Conservation (phyloP, 2,329 filamentous ascomycete genomes). For the Fusarium anguioides region DNA sequence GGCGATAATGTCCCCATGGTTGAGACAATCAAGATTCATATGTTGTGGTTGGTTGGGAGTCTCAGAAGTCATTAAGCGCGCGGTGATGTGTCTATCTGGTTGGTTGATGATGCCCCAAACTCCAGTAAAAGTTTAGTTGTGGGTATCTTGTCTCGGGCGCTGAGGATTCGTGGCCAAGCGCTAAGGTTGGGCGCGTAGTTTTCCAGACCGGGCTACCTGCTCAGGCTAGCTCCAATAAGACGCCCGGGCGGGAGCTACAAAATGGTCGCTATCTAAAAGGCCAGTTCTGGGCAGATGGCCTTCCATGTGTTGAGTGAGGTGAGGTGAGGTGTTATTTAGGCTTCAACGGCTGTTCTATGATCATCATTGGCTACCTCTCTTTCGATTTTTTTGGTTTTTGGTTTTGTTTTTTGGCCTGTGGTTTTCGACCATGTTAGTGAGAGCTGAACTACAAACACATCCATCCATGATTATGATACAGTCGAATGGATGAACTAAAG, state of each 20-base stretch:
- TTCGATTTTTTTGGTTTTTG: too few relatives aligned
- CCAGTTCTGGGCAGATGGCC: not conserved
- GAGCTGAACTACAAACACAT: not conserved
- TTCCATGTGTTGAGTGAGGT: too few relatives aligned
- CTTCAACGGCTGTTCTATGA: slow-evolving; percentile 1
- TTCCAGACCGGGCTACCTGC: not conserved
- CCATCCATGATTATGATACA: too few relatives aligned
- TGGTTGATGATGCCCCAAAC: slow-evolving; percentile 22
- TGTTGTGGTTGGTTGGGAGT: slow-evolving; percentile 39
- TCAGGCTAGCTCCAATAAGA: slow-evolving; percentile 14
- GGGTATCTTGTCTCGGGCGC: slow-evolving; percentile 11
- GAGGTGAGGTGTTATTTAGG: slow-evolving; percentile 8
- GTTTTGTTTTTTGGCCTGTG: too few relatives aligned
- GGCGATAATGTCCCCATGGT: slow-evolving; percentile 19
- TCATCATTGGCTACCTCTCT: slow-evolving; percentile 30
- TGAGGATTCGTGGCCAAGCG: slow-evolving; percentile 13
- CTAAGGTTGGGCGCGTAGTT: slow-evolving; percentile 21
- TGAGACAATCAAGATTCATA: slow-evolving; percentile 16
- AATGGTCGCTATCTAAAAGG: not conserved
- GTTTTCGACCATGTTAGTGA: not conserved
- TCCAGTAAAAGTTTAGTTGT: slow-evolving; percentile 11
- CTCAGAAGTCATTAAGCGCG: slow-evolving; percentile 42
- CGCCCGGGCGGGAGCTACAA: not conserved
- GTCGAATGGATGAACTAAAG: not conserved
- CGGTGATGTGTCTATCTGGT: slow-evolving; percentile 28